Conservation (phyloP, 1,139 yeast genomes). For the Diutina scorzettiae region DNA sequence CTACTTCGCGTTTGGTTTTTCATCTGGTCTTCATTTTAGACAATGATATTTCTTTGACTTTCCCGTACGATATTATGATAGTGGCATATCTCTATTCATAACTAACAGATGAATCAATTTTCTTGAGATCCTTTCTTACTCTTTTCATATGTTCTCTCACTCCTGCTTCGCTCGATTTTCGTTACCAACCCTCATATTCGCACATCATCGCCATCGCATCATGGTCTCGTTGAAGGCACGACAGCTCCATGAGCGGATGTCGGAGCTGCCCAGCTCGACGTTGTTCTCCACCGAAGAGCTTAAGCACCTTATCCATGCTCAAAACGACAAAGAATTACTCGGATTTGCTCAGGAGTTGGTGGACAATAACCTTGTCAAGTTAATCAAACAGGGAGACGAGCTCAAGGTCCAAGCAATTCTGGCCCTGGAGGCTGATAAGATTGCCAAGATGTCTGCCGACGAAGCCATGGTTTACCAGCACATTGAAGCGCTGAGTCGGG, state of each 20-base stretch:
- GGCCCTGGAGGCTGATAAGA: slow-evolving; percentile 54
- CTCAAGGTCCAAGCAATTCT: slow-evolving; percentile 66
- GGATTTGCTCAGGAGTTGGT: slow-evolving; percentile 53
- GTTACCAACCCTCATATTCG: neutral
- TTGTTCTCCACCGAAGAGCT: slow-evolving; percentile 52
- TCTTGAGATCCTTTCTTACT: too few relatives aligned
- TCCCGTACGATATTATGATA: too few relatives aligned
- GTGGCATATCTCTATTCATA: too few relatives aligned
- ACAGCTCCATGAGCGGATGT: slow-evolving; percentile 49
- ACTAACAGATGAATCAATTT: too few relatives aligned
- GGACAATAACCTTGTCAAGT: slow-evolving; percentile 53
- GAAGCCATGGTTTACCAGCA: slow-evolving; percentile 87
- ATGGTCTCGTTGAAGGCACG: slow-evolving; percentile 28
- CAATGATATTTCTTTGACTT: too few relatives aligned
- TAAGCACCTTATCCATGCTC: slow-evolving; percentile 25
- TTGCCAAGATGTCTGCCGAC: slow-evolving; percentile 68
- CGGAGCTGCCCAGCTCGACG: slow-evolving; percentile 31
- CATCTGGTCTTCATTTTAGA: too few relatives aligned
- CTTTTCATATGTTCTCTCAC: too few relatives aligned
- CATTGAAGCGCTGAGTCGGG: slow-evolving; percentile 88
- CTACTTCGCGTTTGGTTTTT: too few relatives aligned
- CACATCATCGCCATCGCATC: neutral
- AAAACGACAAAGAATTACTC: slow-evolving; percentile 38
- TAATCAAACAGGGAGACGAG: slow-evolving; percentile 52
- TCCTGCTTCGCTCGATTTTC: too few relatives aligned